Evolutionary conservation across 2,329 filamentous ascomycete species (phyloP), one percentile per base, ranked within the genome.

Genomic region (Colletotrichum siamense): DNA sequence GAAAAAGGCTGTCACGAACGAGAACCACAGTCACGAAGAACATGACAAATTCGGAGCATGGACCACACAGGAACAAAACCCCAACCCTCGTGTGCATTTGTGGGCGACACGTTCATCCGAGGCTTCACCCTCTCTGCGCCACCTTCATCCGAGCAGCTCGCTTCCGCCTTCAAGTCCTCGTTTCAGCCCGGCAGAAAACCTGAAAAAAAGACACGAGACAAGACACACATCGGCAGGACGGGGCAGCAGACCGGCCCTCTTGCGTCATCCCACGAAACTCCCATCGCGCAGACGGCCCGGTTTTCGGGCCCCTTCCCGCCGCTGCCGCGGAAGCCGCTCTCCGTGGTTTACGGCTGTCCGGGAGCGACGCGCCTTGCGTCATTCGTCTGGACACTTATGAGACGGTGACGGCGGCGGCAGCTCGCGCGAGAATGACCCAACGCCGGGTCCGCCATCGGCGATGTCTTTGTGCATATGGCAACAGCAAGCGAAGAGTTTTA

Each of bases 231-330:
- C 15, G 15, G 18, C 28, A 30, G 26, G 28, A 13, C 18, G 39
- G 18, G 8, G 44, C 4, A 13, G 44, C 44, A 52, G 10, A 52
- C 12, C 44, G 9, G 6, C 12, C 12, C 6, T 49, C 44, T 22
- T 52, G n/a, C n/a, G 10, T 52, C 44, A 52, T 52, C n/a, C 10
- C n/a, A 49, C 44, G n/a, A 49, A 0, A 0, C 44, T 0, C 10
- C 6, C 44, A 2, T 0, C 9, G n/a, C n/a, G 4, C n/a, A 44
- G n/a, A 22, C 0, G n/a, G 0, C 6, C 10, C 6, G 44, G 44
- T 13, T 13, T 22, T 13, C 6, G 8, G 44, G 44, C n/a, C n/a
- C 44, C 16, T 22, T 52, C 44, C 44, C n/a, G 44, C 44, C 39
- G 39, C 39, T 44, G 36, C n/a, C 44, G 44, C 44, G 44, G 44